Percentiles rank a stretch among this genome's conserved stretches.
phyloP scores from a whole-genome alignment of 352 stramenopile genomes.

The Globisporangium nodosum region DNA sequence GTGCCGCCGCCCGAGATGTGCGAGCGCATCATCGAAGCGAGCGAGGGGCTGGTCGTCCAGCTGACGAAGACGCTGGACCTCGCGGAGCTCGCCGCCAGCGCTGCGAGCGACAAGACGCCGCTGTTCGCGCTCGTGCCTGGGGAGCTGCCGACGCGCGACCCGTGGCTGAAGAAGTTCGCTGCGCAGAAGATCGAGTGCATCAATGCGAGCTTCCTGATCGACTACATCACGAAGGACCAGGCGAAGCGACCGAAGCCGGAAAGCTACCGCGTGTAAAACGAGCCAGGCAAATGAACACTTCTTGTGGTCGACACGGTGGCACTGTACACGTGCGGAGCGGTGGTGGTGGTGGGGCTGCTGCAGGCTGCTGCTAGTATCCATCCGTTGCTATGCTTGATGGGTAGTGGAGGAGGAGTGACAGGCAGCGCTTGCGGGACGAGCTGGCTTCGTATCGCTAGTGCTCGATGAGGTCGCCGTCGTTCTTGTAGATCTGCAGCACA shows the following conservation, averaged over 20 bases:
- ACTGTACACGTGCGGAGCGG: neutral
- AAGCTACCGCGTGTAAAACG: slow-evolving; percentile 47
- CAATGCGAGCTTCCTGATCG: slow-evolving; percentile 79
- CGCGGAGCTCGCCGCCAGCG: slow-evolving; percentile 13
- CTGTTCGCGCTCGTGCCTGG: slow-evolving; percentile 58
- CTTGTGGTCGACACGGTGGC: neutral
- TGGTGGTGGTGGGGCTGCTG: neutral
- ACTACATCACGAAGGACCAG: slow-evolving; percentile 84
- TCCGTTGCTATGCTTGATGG: neutral
- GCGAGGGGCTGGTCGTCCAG: slow-evolving; percentile 48
- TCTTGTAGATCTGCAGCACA: slow-evolving; percentile 16
- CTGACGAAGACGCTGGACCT: slow-evolving; percentile 55
- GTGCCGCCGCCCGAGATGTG: slow-evolving; percentile 79
- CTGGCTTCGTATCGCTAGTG: neutral
- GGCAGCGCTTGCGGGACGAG: neutral
- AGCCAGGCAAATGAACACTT: neutral
- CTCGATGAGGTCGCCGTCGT: slow-evolving; percentile 18
- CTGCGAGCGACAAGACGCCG: slow-evolving; percentile 30
- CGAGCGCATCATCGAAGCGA: slow-evolving; percentile 58
- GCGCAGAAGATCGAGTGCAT: slow-evolving; percentile 59
- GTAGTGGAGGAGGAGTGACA: neutral
- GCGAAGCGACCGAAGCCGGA: slow-evolving; percentile 34
- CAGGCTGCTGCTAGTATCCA: neutral
- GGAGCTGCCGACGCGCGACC: slow-evolving; percentile 48
- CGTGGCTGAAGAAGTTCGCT: slow-evolving; percentile 72